phyloP scores from a whole-genome alignment of 1,284 basidiomycete species.

The Exobasidium cylindrosporum region DNA sequence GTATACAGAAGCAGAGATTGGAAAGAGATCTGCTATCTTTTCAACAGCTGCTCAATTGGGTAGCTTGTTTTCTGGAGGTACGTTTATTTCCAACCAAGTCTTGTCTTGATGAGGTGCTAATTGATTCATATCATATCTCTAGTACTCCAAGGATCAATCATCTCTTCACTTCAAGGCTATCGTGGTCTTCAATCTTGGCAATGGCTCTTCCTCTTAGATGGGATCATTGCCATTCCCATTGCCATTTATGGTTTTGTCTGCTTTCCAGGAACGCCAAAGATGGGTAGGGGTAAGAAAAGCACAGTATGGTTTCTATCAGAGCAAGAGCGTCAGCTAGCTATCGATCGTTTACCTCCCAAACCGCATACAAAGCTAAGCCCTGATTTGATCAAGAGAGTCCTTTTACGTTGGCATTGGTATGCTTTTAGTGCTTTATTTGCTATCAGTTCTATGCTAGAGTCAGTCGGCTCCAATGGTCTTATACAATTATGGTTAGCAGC shows the following conservation, averaged over 20 bases:
- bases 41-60: constrained; percentile 66
- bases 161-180: constrained; percentile 63
- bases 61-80: constrained; percentile 63
- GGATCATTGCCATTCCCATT: constrained; percentile 67
- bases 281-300: constrained; percentile 57
- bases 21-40: constrained; percentile 70
- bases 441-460: constrained; percentile 68
- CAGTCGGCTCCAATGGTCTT: constrained; percentile 69
- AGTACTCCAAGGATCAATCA: constrained; percentile 67
- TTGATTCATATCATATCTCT: background rate
- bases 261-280: constrained; percentile 69
- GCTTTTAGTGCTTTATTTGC: constrained; percentile 61
- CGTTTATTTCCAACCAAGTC: too few species aligned
- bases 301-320: constrained; percentile 65
- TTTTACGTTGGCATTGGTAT: constrained; percentile 70
- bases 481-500: constrained; percentile 72
- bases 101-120: too few species aligned
- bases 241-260: constrained; percentile 69
- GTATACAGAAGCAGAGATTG: constrained; percentile 69
- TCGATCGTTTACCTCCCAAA: constrained; percentile 47
- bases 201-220: constrained; percentile 73
- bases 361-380: constrained; percentile 35
- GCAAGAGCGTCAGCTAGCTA: constrained; percentile 58
- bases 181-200: constrained; percentile 67
- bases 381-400: constrained; percentile 60